These are phyloP conservation scores for Cyclotella atomus DNA, from an alignment of 108 stramenopile species.

Conservation along the genomic window DNA sequence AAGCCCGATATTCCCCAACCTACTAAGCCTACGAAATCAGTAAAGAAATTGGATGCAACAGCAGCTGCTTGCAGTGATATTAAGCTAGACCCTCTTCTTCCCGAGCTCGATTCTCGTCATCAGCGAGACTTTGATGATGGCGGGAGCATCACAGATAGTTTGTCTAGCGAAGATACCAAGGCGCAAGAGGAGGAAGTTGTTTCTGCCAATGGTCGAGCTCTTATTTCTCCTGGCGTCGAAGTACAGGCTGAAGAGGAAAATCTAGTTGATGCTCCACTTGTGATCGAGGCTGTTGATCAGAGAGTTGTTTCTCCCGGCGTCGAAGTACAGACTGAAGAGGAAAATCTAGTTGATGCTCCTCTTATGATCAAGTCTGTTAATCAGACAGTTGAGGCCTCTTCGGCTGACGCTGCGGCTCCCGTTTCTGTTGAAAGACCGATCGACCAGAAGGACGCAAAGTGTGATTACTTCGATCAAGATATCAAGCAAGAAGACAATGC, in stretches of 20 bases:
- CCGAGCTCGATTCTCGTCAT: background rate
- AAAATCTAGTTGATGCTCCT: background rate
- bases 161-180: background rate
- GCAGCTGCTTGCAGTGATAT: too few species aligned
- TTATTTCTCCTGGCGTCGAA: background rate
- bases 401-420: background rate
- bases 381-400: background rate
- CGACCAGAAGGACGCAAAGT: background rate
- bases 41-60: too few species aligned
- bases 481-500: background rate
- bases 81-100: too few species aligned
- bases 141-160: background rate
- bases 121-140: background rate
- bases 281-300: background rate
- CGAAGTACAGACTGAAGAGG: background rate
- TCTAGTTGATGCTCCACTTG: background rate
- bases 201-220: background rate
- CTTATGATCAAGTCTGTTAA: background rate
- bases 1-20: too few species aligned
- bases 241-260: background rate
- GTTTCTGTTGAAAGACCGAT: background rate
- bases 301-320: background rate
- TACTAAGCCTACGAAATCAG: too few species aligned
- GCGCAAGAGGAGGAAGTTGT: background rate
- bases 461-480: too few species aligned